Base-by-base conservation (phyloP, 1,139 yeast genomes). In the Taiozyma sp. region DNA sequence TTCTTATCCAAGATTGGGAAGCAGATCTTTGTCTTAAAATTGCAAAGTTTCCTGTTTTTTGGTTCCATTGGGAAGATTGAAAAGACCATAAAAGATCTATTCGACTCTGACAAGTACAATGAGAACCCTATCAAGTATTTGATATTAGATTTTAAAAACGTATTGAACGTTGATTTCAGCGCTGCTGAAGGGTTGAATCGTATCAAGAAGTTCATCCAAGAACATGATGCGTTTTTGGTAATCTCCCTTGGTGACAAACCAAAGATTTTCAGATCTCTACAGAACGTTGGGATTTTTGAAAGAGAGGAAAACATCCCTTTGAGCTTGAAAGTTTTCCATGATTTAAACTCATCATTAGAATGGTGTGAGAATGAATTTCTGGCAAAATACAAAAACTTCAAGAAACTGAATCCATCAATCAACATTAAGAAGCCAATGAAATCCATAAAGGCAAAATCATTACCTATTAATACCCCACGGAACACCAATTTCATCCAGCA, bases 131-230 rank as follows among this genome's bases (percentile, higher is more conserved):
- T 93, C 59, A 82, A 88, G 59, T 93, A 84, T 66, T 72, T 93
- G 60, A 83, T 93, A 49, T 68, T 93, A 48, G 99, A 93, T 69
- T 84, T 93, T 78, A 83, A 85, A 56, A 83, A 87, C 41, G 96
- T 93, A 29, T 73, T 75, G 44, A 84, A 87, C 44, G 82, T 93
- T 60, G 99, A 93, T 68, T 93, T 88, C 62, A 87, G 96, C 41
- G 98, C 98, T 0, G 96, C 97, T 8, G 99, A 93, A 68, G 97
- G 98, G 0, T 89, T 93, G 66, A 83, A 92, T 60, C 76, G 97
- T 59, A 87, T 95, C 57, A 83, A 89, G 65, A 85, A 96, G 57
- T 77, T 90, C 60, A 73, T 91, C 23, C 81, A 81, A 55, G 84
- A 87, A 27, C 85, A 82, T 57, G 76, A 76, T 49, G 87, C 95